A percentile compares a stretch with the other conserved stretches of the same genome.
phyloP scores from a whole-genome alignment of 495 filamentous ascomycete genomes.

The Penicillium cosmopolitanum region DNA sequence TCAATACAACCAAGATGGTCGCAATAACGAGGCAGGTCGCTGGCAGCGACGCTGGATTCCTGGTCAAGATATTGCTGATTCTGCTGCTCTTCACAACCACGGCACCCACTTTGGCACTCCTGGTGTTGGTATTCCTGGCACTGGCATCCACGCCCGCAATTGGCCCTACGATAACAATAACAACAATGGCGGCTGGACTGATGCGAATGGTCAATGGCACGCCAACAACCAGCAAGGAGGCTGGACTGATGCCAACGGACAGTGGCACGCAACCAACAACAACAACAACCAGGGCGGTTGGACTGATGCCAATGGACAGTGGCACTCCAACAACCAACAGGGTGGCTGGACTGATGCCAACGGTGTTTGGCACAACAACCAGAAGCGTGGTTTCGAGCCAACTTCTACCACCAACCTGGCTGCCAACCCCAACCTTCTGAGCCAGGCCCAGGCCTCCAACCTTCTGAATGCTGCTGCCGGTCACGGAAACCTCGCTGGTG shows the following conservation, averaged over 20 bases:
- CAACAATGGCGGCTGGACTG: conserved; percentile 17
- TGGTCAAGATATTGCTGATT: background rate
- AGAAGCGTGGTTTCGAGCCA: conserved; percentile 20
- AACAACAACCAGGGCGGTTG: conserved; percentile 21
- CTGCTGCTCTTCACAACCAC: conserved; percentile 9
- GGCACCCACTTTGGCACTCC: conserved; percentile 13
- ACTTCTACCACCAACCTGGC: conserved; percentile 5
- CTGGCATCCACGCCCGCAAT: conserved; percentile 19
- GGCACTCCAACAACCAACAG: conserved; percentile 23
- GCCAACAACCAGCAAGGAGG: conserved; percentile 22
- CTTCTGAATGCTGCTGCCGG: conserved; percentile 6
- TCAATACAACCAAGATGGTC: conserved; percentile 15
- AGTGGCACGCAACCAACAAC: conserved; percentile 22
- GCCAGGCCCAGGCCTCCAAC: background rate
- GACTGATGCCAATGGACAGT: conserved; percentile 26
- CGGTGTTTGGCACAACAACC: conserved; percentile 19
- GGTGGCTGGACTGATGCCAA: conserved; percentile 21
- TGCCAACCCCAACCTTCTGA: background rate
- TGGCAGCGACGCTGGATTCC: conserved; percentile 17
- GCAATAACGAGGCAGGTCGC: conserved; percentile 18
- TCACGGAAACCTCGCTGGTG: background rate
- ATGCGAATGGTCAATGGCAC: conserved; percentile 27
- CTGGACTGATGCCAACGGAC: conserved; percentile 22
- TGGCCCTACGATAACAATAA: conserved; percentile 19
- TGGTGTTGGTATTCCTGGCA: conserved; percentile 14